These are phyloP conservation scores for Pichia cabralensis DNA, from an alignment of 805 yeast genomes.

Conservation along the genomic window DNA sequence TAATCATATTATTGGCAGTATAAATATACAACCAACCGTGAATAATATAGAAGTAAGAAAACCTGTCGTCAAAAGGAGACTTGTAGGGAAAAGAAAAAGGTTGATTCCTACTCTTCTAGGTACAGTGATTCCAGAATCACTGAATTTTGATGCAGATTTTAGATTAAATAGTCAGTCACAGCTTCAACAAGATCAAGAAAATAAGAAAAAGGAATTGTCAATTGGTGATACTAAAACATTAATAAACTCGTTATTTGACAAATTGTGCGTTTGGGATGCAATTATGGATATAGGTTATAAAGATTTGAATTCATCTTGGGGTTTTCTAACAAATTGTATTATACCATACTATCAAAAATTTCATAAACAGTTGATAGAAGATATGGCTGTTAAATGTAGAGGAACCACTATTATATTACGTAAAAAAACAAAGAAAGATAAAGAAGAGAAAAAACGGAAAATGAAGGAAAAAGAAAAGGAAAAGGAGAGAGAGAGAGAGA, in stretches of 20 bases:
- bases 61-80: too few species aligned
- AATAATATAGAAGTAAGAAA: too few species aligned
- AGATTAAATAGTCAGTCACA: too few species aligned
- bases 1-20: too few species aligned
- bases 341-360: conserved; percentile 23
- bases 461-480: conserved; percentile 3
- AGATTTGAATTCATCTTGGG: conserved; percentile 20
- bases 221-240: conserved; percentile 2
- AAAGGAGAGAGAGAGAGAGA: conserved; percentile 2
- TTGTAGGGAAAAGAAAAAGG: conserved; percentile 24
- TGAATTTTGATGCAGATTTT: conserved; percentile 21
- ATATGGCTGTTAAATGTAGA: conserved; percentile 19
- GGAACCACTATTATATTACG: conserved; percentile 21
- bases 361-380: conserved; percentile 18
- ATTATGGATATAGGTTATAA: conserved; percentile 18
- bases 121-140: conserved; percentile 16
- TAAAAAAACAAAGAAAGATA: conserved; percentile 10
- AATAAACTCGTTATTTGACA: conserved; percentile 20
- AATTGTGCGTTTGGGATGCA: conserved; percentile 26
- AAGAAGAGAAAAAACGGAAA: conserved; percentile 4
- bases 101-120: conserved; percentile 27
- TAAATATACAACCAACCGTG: too few species aligned
- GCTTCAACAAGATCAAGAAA: background rate
- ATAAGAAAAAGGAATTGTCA: background rate
- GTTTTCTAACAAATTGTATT: conserved; percentile 19